Conservation (phyloP, 495 filamentous ascomycete genomes). For the Filosporella fistucella region DNA sequence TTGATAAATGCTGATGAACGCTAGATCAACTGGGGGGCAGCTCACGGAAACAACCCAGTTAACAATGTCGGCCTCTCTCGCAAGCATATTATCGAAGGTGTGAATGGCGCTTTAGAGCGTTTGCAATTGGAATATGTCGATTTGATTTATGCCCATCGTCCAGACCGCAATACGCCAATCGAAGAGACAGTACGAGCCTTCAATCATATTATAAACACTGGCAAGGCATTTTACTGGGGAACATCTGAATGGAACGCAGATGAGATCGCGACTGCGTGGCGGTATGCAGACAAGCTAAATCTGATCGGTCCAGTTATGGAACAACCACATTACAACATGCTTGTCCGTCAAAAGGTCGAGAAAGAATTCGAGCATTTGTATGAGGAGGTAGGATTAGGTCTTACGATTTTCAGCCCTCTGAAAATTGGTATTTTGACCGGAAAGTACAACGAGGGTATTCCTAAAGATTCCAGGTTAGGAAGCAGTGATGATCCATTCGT, state of each 20-base stretch:
- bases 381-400: conserved; percentile 57
- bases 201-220: conserved; percentile 72
- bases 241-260: conserved; percentile 82
- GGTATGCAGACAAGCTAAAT: conserved; percentile 65
- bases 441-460: conserved; percentile 73
- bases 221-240: conserved; percentile 88
- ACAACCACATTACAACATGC: conserved; percentile 81
- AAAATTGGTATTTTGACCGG: conserved; percentile 71
- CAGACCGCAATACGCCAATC: conserved; percentile 79
- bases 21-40: conserved; percentile 64
- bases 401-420: conserved; percentile 72
- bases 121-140: conserved; percentile 75
- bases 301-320: conserved; percentile 82
- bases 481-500: conserved; percentile 42
- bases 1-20: not conserved
- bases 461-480: conserved; percentile 49
- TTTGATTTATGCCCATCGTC: conserved; percentile 79
- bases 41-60: conserved; percentile 55
- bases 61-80: conserved; percentile 76
- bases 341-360: conserved; percentile 71
- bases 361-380: conserved; percentile 67
- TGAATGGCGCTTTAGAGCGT: conserved; percentile 58
- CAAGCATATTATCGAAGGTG: conserved; percentile 79
- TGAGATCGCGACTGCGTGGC: conserved; percentile 75
- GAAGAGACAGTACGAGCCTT: conserved; percentile 83